Percentiles rank a stretch among this genome's conserved stretches.
These are phyloP conservation scores for Ceratobasidium sp. DNA, from an alignment of 1,284 basidiomycete species.

Conservation along the genomic window DNA sequence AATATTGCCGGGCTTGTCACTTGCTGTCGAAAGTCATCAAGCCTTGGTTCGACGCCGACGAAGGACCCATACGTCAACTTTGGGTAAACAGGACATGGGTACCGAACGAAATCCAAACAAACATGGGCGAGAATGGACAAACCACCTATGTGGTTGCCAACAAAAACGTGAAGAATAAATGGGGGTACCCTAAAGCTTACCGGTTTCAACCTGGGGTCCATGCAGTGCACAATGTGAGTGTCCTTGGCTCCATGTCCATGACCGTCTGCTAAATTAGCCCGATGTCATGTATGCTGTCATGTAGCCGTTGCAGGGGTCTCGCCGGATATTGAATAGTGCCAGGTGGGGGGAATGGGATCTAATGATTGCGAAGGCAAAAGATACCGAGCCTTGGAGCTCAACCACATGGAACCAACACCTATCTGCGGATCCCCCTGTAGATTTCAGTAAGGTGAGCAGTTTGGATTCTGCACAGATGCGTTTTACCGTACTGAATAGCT, in stretches of 20 bases:
- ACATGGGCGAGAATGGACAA: constrained; percentile 63
- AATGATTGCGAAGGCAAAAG: constrained; percentile 59
- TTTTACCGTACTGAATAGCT: neutral
- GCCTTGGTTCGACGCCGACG: constrained; percentile 68
- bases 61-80: constrained; percentile 68
- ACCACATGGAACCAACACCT: constrained; percentile 43
- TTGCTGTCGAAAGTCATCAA: constrained; percentile 14
- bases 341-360: constrained; percentile 74
- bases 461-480: constrained; percentile 51
- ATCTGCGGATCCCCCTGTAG: constrained; percentile 21
- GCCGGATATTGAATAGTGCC: constrained; percentile 65
- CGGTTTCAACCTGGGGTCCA: constrained; percentile 66
- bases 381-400: constrained; percentile 47
- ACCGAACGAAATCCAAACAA: constrained; percentile 66
- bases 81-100: constrained; percentile 63
- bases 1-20: no score
- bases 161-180: constrained; percentile 64
- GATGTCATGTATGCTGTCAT: neutral
- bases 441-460: constrained; percentile 36
- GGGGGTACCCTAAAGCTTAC: constrained; percentile 68
- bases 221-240: constrained; percentile 61
- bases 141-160: constrained; percentile 69
- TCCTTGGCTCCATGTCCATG: constrained; percentile 43
- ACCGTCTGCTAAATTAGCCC: constrained; percentile 42
- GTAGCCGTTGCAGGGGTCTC: constrained; percentile 67